Evolutionary conservation across 306 rosid genomes (phyloP).

Genomic region (Trifolium fragiferum): DNA sequence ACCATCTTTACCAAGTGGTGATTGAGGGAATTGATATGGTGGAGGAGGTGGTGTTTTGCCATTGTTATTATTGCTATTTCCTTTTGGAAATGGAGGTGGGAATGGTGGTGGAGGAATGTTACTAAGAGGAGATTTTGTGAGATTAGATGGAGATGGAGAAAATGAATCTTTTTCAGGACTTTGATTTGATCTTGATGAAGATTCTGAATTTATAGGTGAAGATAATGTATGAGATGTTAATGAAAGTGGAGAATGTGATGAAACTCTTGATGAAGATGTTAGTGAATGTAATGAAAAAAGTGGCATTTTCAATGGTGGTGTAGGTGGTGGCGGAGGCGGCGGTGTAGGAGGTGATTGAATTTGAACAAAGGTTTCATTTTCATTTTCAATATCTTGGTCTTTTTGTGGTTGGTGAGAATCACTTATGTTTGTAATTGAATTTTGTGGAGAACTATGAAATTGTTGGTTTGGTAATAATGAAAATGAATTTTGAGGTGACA

Average conservation of each 20-base stretch:
- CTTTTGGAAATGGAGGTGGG: conserved; percentile 70
- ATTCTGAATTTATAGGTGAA: conserved; percentile 58
- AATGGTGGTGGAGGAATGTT: conserved; percentile 82
- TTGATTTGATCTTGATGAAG: conserved; percentile 51
- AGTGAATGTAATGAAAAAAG: conserved; percentile 52
- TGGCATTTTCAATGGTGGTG: conserved; percentile 47
- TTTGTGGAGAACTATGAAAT: conserved; percentile 31
- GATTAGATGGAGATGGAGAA: conserved; percentile 41
- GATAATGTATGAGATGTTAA: conserved; percentile 57
- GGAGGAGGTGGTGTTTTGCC: conserved; percentile 81
- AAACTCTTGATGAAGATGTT: conserved; percentile 49
- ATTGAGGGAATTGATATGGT: conserved; percentile 68
- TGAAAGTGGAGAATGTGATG: conserved; percentile 63
- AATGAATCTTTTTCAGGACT: conserved; percentile 45
- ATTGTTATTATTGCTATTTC: conserved; percentile 23
- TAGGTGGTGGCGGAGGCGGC: conserved; percentile 50
- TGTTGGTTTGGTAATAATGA: conserved; percentile 33
- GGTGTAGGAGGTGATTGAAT: conserved; percentile 59
- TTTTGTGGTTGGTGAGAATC: conserved; percentile 47
- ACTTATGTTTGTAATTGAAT: conserved; percentile 37
- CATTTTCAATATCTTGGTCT: conserved; percentile 38
- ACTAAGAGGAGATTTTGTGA: conserved; percentile 47
- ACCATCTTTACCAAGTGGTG: conserved; percentile 85
- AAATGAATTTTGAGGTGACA: conserved; percentile 48
- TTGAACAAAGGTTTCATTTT: conserved; percentile 23